A percentile compares a stretch with the other conserved stretches of the same genome.
These are phyloP conservation scores for Alloteropsis semialata DNA, from an alignment of 176 grass and related monocot species.

Conservation along the genomic window DNA sequence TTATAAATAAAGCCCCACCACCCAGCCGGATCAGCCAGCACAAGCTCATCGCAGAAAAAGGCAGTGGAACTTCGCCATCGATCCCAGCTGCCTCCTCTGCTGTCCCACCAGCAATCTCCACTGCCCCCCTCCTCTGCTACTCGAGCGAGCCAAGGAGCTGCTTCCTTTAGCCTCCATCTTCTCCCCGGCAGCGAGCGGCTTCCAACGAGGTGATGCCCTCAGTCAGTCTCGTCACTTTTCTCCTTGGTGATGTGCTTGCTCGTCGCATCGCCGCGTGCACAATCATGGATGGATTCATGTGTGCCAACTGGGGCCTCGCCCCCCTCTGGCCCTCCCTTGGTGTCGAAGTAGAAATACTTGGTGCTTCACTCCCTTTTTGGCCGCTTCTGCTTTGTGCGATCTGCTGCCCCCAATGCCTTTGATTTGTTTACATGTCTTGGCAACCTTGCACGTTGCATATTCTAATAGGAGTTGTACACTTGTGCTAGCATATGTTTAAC, in stretches of 20 bases:
- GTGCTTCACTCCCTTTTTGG: conserved; percentile 27
- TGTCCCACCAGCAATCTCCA: not conserved
- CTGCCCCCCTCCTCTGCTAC: not conserved
- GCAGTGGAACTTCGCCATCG: not conserved
- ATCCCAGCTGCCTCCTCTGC: not conserved
- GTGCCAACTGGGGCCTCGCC: conserved; percentile 11
- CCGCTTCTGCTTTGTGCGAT: conserved; percentile 41
- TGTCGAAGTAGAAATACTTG: too few species aligned
- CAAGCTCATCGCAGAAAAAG: not conserved
- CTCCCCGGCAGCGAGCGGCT: not conserved
- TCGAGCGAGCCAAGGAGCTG: not conserved
- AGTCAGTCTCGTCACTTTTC: conserved; percentile 13
- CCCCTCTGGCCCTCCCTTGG: not conserved
- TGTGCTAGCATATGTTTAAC: not conserved
- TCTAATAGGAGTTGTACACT: not conserved
- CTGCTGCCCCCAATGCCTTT: not conserved
- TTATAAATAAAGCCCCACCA: conserved; percentile 80
- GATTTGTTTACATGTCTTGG: conserved; percentile 27
- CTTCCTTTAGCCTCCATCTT: not conserved
- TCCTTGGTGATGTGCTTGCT: not conserved
- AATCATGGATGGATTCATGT: conserved; percentile 18
- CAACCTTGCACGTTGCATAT: not conserved
- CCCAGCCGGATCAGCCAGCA: not conserved
- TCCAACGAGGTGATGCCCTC: conserved; percentile 34
- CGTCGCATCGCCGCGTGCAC: conserved; percentile 13